Evolutionary conservation across 805 yeast genomes (phyloP).

Genomic region (Ogataea philodendri): DNA sequence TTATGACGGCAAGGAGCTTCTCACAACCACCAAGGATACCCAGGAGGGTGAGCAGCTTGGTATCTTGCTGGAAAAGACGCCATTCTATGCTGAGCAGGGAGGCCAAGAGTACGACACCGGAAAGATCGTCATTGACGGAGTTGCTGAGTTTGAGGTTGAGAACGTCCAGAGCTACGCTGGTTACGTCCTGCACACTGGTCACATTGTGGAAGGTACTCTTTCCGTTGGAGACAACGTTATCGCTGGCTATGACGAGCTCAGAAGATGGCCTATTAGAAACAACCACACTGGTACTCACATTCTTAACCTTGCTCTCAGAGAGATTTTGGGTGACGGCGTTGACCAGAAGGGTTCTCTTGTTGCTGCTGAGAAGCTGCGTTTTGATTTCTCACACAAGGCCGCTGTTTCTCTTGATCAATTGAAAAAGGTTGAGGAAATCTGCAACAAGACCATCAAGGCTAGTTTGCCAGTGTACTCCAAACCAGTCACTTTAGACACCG

Average conservation of each 20-base stretch:
- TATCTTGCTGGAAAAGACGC: constrained; percentile 80
- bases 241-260: constrained; percentile 86
- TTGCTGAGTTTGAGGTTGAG: constrained; percentile 81
- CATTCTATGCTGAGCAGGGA: constrained; percentile 98
- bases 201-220: constrained; percentile 70
- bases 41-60: constrained; percentile 60
- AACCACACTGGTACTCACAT: constrained; percentile 99
- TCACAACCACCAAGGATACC: constrained; percentile 39
- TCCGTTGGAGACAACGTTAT: constrained; percentile 67
- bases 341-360: constrained; percentile 98
- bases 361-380: constrained; percentile 91
- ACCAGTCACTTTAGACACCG: constrained; percentile 73
- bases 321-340: constrained; percentile 80
- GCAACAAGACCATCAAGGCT: constrained; percentile 66
- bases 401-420: constrained; percentile 73
- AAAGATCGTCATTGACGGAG: constrained; percentile 82
- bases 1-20: constrained; percentile 63
- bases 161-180: constrained; percentile 94
- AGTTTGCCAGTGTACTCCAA: constrained; percentile 75
- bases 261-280: constrained; percentile 95
- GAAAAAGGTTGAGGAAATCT: constrained; percentile 69
- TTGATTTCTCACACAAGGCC: constrained; percentile 93
- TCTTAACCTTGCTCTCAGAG: constrained; percentile 82
- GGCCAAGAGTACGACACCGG: constrained; percentile 98
- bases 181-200: constrained; percentile 93